Evolutionary conservation across 371 early-diverging fungal genomes (phyloP).

Genomic region (Capniomyces stellatus): DNA sequence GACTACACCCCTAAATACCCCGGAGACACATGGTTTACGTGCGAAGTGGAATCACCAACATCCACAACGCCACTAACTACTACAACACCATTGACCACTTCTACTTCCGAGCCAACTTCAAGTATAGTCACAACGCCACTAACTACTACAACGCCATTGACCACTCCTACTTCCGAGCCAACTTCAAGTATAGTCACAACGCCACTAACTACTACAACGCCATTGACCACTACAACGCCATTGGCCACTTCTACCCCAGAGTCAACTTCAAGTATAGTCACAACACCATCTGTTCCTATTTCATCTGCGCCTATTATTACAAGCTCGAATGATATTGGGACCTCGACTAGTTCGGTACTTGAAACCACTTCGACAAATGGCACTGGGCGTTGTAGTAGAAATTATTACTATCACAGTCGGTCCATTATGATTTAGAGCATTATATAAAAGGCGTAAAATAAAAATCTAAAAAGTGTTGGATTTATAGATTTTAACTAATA

Average conservation of each 20-base stretch:
- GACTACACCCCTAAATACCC: slow-evolving; percentile 6
- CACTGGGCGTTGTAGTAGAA: too few relatives aligned
- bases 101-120: neutral
- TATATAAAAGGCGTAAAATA: too few relatives aligned
- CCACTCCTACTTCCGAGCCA: neutral
- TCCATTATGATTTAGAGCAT: too few relatives aligned
- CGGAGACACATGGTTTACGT: slow-evolving; percentile 5
- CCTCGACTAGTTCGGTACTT: too few relatives aligned
- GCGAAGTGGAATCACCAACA: neutral
- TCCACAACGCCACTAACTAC: neutral
- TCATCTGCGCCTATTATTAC: too few relatives aligned
- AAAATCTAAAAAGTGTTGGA: too few relatives aligned
- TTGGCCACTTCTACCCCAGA: neutral
- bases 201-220: neutral
- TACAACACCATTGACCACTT: neutral
- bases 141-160: neutral
- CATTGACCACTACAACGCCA: neutral
- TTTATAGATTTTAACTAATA: too few relatives aligned
- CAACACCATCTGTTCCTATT: neutral
- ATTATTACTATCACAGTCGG: too few relatives aligned
- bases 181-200: neutral
- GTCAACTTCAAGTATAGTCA: neutral
- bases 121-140: neutral
- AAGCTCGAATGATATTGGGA: too few relatives aligned
- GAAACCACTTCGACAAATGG: too few relatives aligned